Base-by-base conservation (phyloP, 164 flowering plant species). In the Brasenia schreberi region DNA sequence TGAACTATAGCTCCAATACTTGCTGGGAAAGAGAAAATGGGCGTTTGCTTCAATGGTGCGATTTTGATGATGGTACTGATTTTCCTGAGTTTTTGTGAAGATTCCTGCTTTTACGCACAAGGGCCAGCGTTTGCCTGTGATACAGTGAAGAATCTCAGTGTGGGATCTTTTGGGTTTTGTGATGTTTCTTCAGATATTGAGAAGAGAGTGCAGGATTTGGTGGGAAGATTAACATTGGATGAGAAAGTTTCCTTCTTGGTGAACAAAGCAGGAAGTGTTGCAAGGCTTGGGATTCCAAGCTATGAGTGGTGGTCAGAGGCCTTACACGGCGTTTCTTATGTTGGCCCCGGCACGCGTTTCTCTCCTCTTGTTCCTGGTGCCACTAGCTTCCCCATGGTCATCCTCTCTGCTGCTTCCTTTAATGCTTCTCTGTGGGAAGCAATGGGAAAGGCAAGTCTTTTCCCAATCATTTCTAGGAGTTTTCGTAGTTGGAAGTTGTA, bases 271-370 rank as follows among this genome's bases (percentile, higher is more conserved):
- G 81, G 74, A 16, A 72, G 72, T 52, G 91, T 88, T 44, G 67
- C 70, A 59, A 68, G 99, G 65, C 94, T 92, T 19, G 97, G 99
- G 14, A 85, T 95, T 16, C 97, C 99, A 0, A 75, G 74, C 23
- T 95, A 95, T 66, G 86, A 90, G 65, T 95, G 99, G 99, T 95
- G 99, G 99, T 95, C 99, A 16, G 99, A 95, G 78, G 97, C 97
- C 62, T 71, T 95, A 62, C 99, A 95, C 73, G 97, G 99, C 0
- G 97, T 95, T 2, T 88, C 99, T 0, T 62, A 84, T 64, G 83
- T 80, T 0, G 99, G 99, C 5, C 90, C 85, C 3, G 99, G 97
- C 0, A 87, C 91, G 0, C 76, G 68, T 43, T 95, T 95, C 74
- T 73, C 85, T 19, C 71, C 62, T 74, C 60, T 76, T 4, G 88